A percentile compares a stretch with the other conserved stretches of the same genome.
These are phyloP conservation scores for Vinca major DNA, from an alignment of 305 asterid species.

Conservation along the genomic window DNA sequence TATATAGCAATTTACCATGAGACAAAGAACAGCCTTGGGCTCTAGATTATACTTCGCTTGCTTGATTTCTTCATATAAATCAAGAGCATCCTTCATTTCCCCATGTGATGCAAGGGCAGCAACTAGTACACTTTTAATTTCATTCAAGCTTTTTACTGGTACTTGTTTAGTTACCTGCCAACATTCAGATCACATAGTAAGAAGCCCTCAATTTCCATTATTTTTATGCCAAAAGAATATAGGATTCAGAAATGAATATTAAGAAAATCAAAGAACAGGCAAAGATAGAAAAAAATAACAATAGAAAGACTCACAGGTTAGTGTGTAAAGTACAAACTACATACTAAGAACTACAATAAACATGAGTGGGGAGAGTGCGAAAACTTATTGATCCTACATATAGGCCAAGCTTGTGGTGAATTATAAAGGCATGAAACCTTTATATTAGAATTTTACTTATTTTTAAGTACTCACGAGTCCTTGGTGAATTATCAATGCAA, in stretches of 20 bases:
- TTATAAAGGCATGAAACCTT: not conserved
- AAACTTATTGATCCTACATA: not conserved
- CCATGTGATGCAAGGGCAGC: constrained; percentile 89
- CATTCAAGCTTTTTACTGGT: constrained; percentile 49
- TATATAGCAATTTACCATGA: constrained; percentile 51
- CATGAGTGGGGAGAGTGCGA: not conserved
- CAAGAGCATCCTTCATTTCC: constrained; percentile 58
- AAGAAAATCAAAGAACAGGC: not conserved
- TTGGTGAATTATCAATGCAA: not conserved
- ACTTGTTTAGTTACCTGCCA: constrained; percentile 47
- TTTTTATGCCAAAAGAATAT: not conserved
- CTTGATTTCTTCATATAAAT: constrained; percentile 59
- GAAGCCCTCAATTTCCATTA: not conserved
- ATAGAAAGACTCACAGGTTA: not conserved
- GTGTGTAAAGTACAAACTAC: not conserved
- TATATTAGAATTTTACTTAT: not conserved
- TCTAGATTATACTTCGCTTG: constrained; percentile 36
- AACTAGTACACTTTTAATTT: constrained; percentile 57
- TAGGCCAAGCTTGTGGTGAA: constrained; percentile 2
- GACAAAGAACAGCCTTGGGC: constrained; percentile 56
- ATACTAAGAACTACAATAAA: not conserved
- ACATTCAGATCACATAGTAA: constrained; percentile 2
- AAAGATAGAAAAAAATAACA: not conserved
- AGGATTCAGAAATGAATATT: not conserved
- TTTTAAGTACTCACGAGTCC: not conserved